Base-by-base conservation (phyloP, 2,329 filamentous ascomycete species). In the Esteya vermicola region DNA sequence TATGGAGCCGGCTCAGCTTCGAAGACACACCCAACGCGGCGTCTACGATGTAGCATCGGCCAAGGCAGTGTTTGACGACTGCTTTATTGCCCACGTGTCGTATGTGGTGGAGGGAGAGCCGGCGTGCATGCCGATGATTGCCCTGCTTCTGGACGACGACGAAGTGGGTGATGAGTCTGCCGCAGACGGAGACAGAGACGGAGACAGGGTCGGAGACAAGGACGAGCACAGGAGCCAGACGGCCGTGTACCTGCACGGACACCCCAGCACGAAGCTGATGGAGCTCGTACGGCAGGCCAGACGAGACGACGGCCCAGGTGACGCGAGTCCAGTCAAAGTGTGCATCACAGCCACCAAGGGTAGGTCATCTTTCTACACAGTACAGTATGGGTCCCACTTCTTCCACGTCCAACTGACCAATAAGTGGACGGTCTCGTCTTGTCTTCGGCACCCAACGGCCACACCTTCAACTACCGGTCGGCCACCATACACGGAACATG, bases 401-500 rank as follows among this genome's bases (percentile, higher is more conserved):
- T n/a, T n/a, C n/a, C n/a, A n/a, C n/a, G n/a, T n/a, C 10, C 4
- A 2, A 10, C 39, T 33, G 4, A 26, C 19, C 16, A 9, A 4
- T 16, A n/a, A 47, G 43, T 47, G 27, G 44, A 47, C 32, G 46
- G 44, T 25, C 44, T 47, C 2, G 46, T 44, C 4, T 35, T 47
- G 4, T 46, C 46, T 9, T 44, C 42, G 2, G 46, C 46, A 3
- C 46, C 46, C 21, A 47, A 47, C 39, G 46, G 42, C 21, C 46
- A 47, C 40, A 43, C 46, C 6, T 47, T 47, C 42, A 47, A 47
- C 46, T 47, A 47, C 44, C 45, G 46, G 10, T 38, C 40, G 1
- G 46, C 46, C 23, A 47, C 41, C 4, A 26, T 47, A 21, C 46
- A 47, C 38, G 46, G 44, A 34, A 43, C 44, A 9, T 46, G 46